Evolutionary conservation across 306 rosid species (phyloP).

Genomic region (Castanea sativa): DNA sequence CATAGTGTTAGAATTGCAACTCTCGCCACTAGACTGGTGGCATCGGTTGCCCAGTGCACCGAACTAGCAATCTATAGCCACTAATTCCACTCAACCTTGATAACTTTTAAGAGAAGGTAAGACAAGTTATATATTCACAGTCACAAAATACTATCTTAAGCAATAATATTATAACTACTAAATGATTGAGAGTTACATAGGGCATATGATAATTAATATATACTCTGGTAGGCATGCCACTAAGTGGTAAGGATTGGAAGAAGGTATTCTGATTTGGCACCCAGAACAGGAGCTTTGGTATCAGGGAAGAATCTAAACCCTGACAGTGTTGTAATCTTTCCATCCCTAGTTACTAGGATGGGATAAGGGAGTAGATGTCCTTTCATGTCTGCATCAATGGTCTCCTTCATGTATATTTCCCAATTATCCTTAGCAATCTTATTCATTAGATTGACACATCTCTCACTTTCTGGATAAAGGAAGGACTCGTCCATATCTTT

Average conservation of each 20-base stretch:
- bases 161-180: too few species aligned
- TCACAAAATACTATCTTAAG: too few species aligned
- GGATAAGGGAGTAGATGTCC: constrained; percentile 48
- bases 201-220: too few species aligned
- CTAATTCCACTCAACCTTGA: too few species aligned
- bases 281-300: constrained; percentile 45
- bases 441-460: constrained; percentile 19
- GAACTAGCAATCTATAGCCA: too few species aligned
- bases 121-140: too few species aligned
- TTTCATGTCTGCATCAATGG: constrained; percentile 5
- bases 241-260: constrained; percentile 49
- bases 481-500: constrained; percentile 10
- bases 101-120: too few species aligned
- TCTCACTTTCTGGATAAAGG: constrained; percentile 22
- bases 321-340: constrained; percentile 18
- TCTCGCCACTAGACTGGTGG: too few species aligned
- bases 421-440: constrained; percentile 23
- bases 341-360: constrained; percentile 25
- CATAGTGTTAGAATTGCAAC: too few species aligned
- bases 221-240: background rate
- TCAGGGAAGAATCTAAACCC: constrained; percentile 44
- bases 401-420: constrained; percentile 24
- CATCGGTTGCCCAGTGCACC: too few species aligned
- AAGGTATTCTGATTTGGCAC: constrained; percentile 26
- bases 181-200: too few species aligned